Evolutionary conservation across 2,329 filamentous ascomycete species (phyloP).

Genomic region (Aspergillus ustus): DNA sequence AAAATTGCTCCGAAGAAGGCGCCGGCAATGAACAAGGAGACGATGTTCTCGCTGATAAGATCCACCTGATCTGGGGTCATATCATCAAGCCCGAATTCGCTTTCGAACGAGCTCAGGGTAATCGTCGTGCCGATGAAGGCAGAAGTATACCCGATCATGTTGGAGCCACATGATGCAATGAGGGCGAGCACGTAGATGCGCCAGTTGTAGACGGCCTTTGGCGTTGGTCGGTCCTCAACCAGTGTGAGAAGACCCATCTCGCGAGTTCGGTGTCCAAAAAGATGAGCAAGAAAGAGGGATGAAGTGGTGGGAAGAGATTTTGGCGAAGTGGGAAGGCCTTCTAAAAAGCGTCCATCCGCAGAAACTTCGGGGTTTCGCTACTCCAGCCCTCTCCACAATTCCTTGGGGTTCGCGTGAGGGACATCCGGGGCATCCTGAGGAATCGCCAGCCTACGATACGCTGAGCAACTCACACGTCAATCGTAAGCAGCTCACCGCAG

Average conservation of each 20-base stretch:
- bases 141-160: slow-evolving; percentile 67
- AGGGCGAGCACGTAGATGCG: slow-evolving; percentile 59
- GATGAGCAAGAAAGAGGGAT: slow-evolving; percentile 11
- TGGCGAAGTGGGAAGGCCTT: slow-evolving; percentile 18
- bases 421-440: slow-evolving; percentile 35
- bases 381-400: slow-evolving; percentile 33
- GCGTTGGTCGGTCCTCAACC: slow-evolving; percentile 56
- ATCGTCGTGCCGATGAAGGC: slow-evolving; percentile 81
- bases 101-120: slow-evolving; percentile 67
- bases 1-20: slow-evolving; percentile 75
- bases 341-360: slow-evolving; percentile 16
- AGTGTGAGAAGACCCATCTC: slow-evolving; percentile 41
- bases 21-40: slow-evolving; percentile 79
- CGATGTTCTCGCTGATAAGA: slow-evolving; percentile 72
- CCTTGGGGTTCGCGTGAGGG: slow-evolving; percentile 26
- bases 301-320: slow-evolving; percentile 7
- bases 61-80: slow-evolving; percentile 56
- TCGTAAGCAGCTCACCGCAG: slow-evolving; percentile 22
- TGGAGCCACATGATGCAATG: slow-evolving; percentile 61
- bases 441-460: slow-evolving; percentile 25
- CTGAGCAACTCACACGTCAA: slow-evolving; percentile 10
- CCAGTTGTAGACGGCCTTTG: slow-evolving; percentile 64
- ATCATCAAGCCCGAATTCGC: slow-evolving; percentile 67
- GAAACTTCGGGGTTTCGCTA: slow-evolving; percentile 24
- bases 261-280: slow-evolving; percentile 11